Conservation (phyloP, 2,329 filamentous ascomycete species). For the Fusarium sp. region DNA sequence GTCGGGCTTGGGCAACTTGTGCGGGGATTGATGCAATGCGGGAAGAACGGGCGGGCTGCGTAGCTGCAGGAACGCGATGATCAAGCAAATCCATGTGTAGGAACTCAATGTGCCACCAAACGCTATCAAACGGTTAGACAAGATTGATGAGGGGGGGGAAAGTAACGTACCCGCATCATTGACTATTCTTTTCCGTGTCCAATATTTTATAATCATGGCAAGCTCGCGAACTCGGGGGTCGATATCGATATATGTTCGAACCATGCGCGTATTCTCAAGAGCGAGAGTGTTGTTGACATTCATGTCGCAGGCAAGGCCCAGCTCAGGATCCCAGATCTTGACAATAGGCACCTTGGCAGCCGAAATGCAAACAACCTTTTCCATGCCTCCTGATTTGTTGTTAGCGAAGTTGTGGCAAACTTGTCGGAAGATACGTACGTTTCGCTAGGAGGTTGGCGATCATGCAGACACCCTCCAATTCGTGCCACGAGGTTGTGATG, state of each 20-base stretch:
- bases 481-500: constrained; percentile 91
- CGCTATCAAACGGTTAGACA: constrained; percentile 64
- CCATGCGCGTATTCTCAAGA: constrained; percentile 97
- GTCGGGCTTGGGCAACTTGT: constrained; percentile 65
- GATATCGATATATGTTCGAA: constrained; percentile 94
- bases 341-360: constrained; percentile 98
- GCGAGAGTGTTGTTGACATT: constrained; percentile 98
- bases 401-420: constrained; percentile 49
- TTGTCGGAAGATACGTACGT: constrained; percentile 69
- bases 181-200: constrained; percentile 91
- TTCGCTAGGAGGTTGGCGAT: constrained; percentile 87
- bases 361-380: constrained; percentile 93
- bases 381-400: constrained; percentile 83
- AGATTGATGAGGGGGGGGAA: neutral
- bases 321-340: constrained; percentile 97
- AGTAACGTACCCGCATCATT: constrained; percentile 91
- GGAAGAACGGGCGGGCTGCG: constrained; percentile 87
- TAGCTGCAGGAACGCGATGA: constrained; percentile 94
- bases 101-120: constrained; percentile 95
- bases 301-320: constrained; percentile 92
- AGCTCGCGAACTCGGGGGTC: constrained; percentile 91
- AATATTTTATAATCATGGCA: constrained; percentile 97
- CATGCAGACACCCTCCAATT: constrained; percentile 89
- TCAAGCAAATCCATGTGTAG: constrained; percentile 99
- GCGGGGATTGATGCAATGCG: constrained; percentile 78